Conservation (phyloP, 371 early-diverging fungal species). For the Apophysomyces variabilis region DNA sequence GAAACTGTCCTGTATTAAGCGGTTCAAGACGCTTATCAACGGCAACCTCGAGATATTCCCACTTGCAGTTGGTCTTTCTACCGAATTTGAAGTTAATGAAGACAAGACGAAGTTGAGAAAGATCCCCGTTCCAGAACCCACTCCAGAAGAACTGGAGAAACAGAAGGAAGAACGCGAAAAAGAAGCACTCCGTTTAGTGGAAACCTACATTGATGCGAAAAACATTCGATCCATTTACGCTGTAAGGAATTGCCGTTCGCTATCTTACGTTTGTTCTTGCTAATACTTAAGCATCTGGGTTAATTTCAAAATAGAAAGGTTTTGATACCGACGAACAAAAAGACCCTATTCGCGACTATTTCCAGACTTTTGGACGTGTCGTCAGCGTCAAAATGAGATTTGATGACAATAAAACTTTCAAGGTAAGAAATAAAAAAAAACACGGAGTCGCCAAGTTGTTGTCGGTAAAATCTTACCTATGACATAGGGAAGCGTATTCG, state of each 20-base stretch:
- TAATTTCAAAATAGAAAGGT: slow-evolving; percentile 35
- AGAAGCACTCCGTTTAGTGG: slow-evolving; percentile 13
- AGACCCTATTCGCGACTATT: slow-evolving; percentile 31
- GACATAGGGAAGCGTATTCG: slow-evolving; percentile 47
- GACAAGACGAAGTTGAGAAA: slow-evolving; percentile 46
- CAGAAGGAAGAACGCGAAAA: slow-evolving; percentile 17
- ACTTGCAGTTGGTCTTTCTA: slow-evolving; percentile 30
- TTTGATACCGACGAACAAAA: slow-evolving; percentile 29
- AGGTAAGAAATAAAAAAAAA: slow-evolving; percentile 15
- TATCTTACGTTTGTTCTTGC: background rate
- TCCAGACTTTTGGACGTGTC: slow-evolving; percentile 45
- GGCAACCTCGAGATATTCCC: slow-evolving; percentile 38
- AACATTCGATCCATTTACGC: slow-evolving; percentile 48
- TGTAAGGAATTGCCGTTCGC: slow-evolving; percentile 25
- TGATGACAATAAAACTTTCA: slow-evolving; percentile 40
- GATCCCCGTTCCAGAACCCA: slow-evolving; percentile 8
- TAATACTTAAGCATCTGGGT: no score
- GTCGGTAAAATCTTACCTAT: background rate
- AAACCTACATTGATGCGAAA: slow-evolving; percentile 21
- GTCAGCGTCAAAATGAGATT: slow-evolving; percentile 36
- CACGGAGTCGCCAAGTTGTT: background rate
- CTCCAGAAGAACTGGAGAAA: slow-evolving; percentile 6
- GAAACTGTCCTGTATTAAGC: slow-evolving; percentile 43
- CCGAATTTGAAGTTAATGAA: slow-evolving; percentile 41
- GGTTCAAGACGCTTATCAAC: slow-evolving; percentile 42